phyloP scores from a whole-genome alignment of 2,329 filamentous ascomycete genomes.

The Paecilomyces sp. region DNA sequence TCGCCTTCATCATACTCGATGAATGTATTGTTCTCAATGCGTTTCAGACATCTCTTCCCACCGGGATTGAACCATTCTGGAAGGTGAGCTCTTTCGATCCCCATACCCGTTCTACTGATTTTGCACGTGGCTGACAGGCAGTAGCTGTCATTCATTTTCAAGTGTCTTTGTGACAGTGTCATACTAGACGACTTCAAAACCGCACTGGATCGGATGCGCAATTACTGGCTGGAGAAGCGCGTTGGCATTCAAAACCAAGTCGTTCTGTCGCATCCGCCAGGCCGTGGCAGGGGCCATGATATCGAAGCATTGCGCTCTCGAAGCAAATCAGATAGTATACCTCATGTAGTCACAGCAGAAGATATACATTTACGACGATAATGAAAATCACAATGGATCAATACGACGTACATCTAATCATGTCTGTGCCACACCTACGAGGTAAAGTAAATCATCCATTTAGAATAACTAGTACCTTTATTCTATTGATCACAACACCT shows the following conservation, averaged over 20 bases:
- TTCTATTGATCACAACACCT: background rate
- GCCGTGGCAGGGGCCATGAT: background rate
- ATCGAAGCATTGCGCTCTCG: background rate
- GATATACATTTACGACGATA: background rate
- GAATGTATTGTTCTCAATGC: constrained; percentile 52
- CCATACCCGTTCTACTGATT: background rate
- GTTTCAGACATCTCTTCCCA: constrained; percentile 34
- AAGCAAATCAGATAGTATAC: background rate
- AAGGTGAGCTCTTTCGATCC: constrained; percentile 25
- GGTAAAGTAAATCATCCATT: background rate
- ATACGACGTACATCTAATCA: background rate
- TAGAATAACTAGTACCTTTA: background rate
- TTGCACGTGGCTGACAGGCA: background rate
- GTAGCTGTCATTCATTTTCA: constrained; percentile 54
- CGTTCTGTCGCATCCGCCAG: background rate
- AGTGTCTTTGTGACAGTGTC: constrained; percentile 60
- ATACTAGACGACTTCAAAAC: constrained; percentile 65
- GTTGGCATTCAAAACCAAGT: constrained; percentile 3
- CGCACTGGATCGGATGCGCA: constrained; percentile 34
- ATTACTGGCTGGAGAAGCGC: constrained; percentile 25
- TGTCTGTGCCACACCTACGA: background rate
- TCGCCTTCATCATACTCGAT: constrained; percentile 56
- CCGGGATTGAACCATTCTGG: constrained; percentile 62
- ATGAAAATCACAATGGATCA: background rate
- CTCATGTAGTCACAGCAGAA: background rate